Evolutionary conservation across 805 yeast species (phyloP), one percentile per base, ranked within the genome.

Genomic region (Candida nonsorbophila): DNA sequence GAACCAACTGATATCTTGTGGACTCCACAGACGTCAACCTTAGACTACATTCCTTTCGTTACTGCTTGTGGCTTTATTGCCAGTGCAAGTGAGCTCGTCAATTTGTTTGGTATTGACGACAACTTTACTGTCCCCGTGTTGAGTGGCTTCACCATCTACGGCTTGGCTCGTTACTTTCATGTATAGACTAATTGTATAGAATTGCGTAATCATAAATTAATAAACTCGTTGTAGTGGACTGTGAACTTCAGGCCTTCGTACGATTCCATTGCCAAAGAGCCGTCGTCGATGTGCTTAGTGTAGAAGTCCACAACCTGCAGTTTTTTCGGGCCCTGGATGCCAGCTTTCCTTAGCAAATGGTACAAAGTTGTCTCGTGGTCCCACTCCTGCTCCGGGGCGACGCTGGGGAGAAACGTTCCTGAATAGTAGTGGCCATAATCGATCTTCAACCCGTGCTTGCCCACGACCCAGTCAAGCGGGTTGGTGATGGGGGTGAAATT

Each of bases 81-180:
- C 7, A 79, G 97, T 5, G 58, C 83, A 10, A 78, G 94, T 25
- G 98, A 92, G 64, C 85, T 87, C 17, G 72, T 88, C 27, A 86
- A 83, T 42, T 33, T 88, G 10, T 77, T 69, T 34, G 77, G 74
- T 23, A 61, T 88, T 57, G 98, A 92, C 55, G 98, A 92, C 52
- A 92, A 92, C 55, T 74, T 92, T 45, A 88, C 97, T 26, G 90
- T 92, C 36, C 98, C 98, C 5, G 85, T 85, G 1, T 56, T 90
- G 24, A 80, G 95, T 13, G 80, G 94, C 5, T 48, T 69, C 4
- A 76, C 82, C 42, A 62, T 87, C 39, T 67, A 68, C 46, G 56
- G 55, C 15, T 66, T 74, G 13, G 67, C 20, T 18, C 7, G 7
- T 18, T 13, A 18, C 7, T 16, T 17, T 17, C 25, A 19, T 4